phyloP scores from a whole-genome alignment of 1,139 yeast genomes.

The Zygosaccharomyces sapae region DNA sequence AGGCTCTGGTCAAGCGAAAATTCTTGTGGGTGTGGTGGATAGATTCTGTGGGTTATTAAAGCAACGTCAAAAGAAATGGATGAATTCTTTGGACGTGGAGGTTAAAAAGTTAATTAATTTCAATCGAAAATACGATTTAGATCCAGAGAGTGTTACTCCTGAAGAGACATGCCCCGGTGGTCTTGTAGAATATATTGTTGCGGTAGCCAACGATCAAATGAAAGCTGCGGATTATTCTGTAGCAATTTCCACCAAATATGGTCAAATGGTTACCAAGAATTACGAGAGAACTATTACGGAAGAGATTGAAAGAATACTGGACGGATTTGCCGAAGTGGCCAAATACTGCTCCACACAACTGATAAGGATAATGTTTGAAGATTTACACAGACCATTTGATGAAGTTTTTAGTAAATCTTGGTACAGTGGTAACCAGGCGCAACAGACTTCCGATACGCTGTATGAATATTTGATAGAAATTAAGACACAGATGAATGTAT shows the following conservation, averaged over 20 bases:
- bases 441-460: constrained; percentile 64
- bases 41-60: constrained; percentile 63
- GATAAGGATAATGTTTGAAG: constrained; percentile 67
- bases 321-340: constrained; percentile 74
- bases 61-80: constrained; percentile 60
- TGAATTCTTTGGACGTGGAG: constrained; percentile 53
- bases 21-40: constrained; percentile 76
- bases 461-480: constrained; percentile 70
- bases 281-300: constrained; percentile 55
- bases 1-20: constrained; percentile 77
- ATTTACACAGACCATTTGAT: constrained; percentile 48
- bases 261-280: constrained; percentile 60
- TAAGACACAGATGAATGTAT: constrained; percentile 44
- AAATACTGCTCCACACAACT: constrained; percentile 63
- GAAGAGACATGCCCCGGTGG: constrained; percentile 68
- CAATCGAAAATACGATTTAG: constrained; percentile 33
- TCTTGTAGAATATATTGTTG: constrained; percentile 72
- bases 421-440: constrained; percentile 50
- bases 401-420: constrained; percentile 49
- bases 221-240: constrained; percentile 79
- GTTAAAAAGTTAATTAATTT: constrained; percentile 48
- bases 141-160: constrained; percentile 43
- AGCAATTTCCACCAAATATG: constrained; percentile 62
- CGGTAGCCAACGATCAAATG: constrained; percentile 84
- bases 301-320: constrained; percentile 59